These are phyloP conservation scores for Fraxinus paxiana DNA, from an alignment of 305 asterid genomes.

Conservation along the genomic window DNA sequence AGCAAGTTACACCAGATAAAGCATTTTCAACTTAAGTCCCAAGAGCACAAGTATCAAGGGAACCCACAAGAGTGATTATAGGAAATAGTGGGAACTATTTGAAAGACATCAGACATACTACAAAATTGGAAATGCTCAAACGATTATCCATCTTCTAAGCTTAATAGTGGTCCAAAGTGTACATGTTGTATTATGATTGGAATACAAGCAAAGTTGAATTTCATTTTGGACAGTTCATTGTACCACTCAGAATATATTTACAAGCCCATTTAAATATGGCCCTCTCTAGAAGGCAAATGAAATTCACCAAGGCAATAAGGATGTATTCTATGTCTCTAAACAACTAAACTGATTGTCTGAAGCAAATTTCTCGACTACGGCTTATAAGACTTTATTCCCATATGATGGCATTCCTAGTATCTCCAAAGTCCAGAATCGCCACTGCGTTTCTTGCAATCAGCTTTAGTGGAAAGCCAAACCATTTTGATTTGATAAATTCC, in stretches of 20 bases:
- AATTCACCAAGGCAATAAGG: neutral
- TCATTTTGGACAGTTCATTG: neutral
- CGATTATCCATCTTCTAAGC: neutral
- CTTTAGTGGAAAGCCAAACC: neutral
- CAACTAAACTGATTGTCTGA: neutral
- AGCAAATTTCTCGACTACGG: neutral
- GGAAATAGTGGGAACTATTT: neutral
- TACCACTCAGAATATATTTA: neutral
- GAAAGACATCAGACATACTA: neutral
- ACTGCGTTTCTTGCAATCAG: neutral
- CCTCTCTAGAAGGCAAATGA: neutral
- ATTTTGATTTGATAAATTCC: neutral
- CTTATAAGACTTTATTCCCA: neutral
- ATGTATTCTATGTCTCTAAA: neutral
- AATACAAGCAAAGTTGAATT: neutral
- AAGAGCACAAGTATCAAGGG: conserved; percentile 6
- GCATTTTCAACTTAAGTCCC: conserved; percentile 6
- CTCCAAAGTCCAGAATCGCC: neutral
- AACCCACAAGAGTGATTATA: neutral
- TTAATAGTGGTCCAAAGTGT: neutral
- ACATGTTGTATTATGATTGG: neutral
- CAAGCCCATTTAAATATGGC: neutral
- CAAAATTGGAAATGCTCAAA: no score
- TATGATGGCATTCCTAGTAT: neutral
- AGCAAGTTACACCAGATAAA: conserved; percentile 20